phyloP scores from a whole-genome alignment of 2,329 filamentous ascomycete species.

The Aspergillus ochraceoroseus region DNA sequence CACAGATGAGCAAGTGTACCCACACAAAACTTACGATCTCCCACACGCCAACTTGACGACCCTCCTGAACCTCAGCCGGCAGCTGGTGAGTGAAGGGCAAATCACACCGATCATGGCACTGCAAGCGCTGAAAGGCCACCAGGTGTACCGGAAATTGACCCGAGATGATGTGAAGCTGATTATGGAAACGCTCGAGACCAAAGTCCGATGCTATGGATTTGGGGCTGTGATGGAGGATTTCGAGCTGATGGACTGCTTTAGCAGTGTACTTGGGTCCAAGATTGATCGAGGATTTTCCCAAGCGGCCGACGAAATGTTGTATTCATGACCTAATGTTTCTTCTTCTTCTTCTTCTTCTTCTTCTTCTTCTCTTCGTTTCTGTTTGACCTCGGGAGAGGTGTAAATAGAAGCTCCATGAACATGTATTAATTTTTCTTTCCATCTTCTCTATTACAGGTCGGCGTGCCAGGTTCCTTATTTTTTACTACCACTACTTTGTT shows the following conservation, averaged over 20 bases:
- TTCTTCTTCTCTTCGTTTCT: constrained; percentile 4
- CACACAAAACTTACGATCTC: constrained; percentile 73
- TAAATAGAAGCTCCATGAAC: constrained; percentile 12
- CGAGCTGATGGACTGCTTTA: constrained; percentile 64
- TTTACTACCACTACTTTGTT: background rate
- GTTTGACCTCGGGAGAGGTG: constrained; percentile 6
- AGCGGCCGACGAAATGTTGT: constrained; percentile 32
- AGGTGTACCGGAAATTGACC: constrained; percentile 62
- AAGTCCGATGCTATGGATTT: constrained; percentile 87
- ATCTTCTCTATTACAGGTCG: no score
- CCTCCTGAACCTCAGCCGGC: constrained; percentile 75
- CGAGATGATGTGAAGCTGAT: constrained; percentile 65
- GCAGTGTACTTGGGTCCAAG: constrained; percentile 56
- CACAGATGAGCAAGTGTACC: constrained; percentile 52
- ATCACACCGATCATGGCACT: constrained; percentile 96
- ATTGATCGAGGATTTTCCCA: constrained; percentile 28
- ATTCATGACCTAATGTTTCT: constrained; percentile 22
- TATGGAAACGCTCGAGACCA: constrained; percentile 67
- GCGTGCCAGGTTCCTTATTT: background rate
- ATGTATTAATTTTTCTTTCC: background rate
- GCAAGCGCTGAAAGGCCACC: constrained; percentile 71
- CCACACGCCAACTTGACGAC: constrained; percentile 71
- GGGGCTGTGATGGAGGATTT: constrained; percentile 67
- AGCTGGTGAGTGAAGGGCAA: constrained; percentile 71
- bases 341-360: background rate